Base-by-base conservation (phyloP, 768 basidiomycete species). In the Mycena haematopus region DNA sequence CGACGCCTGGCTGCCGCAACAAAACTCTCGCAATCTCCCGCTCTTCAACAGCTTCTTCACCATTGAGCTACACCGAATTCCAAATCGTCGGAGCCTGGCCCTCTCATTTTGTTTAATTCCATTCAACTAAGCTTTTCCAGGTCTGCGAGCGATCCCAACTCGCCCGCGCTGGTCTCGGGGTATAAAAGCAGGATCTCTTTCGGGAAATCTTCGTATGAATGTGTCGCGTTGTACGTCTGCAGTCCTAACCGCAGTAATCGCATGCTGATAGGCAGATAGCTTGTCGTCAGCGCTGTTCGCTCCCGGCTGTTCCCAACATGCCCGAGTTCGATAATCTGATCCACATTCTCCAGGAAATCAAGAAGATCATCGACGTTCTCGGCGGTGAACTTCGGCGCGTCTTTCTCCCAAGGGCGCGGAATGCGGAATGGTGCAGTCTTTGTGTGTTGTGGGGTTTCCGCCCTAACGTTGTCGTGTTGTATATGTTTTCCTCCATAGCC, bases 281-380 rank as follows among this genome's bases (percentile, higher is more conserved):
- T 15, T 11, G 46, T 47, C 14, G 27, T 15, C 7, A 60, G 27
- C 19, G 9, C 21, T 21, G 53, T 60, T n/a, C 51, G 47, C 31
- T 52, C 58, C 6, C 44, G 27, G 2, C 53, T 52, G 33, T 46
- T 14, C 14, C 13, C 44, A 13, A 60, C 46, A 7, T 22, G 22
- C 15, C 46, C 52, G 40, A 60, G 58, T 42, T 42, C 51, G 29
- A 60, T 52, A 44, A 60, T 60, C n/a, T 24, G 31, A 11, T 52
- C 58, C 24, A 60, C 58, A 7, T 60, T 21, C 24, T 60, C 51
- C 6, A 60, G 25, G 24, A 60, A 53, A 46, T 53, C 58, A 21
- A 33, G n/a, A 22, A 60, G 44, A 1, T 60, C 51, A 8, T 60
- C 40, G 8, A 44, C 36, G 13, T 24, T 50, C 10, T 46, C 42